A percentile compares a stretch with the other conserved stretches of the same genome.
phyloP scores from a whole-genome alignment of 192 early-diverging fungal species.

The Kappamyces sp. region DNA sequence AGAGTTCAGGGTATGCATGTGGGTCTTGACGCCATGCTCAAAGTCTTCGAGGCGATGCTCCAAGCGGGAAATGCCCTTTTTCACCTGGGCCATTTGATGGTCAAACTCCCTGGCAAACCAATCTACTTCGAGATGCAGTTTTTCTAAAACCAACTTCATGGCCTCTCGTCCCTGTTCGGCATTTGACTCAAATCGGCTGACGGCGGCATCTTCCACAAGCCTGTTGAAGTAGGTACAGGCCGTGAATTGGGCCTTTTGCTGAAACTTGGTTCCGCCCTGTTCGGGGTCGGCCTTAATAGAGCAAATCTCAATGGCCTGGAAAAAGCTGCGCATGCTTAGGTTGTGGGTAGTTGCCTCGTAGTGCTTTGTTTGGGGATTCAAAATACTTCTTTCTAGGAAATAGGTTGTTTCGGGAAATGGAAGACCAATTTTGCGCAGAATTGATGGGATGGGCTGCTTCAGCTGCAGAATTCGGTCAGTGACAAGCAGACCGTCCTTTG shows the following conservation, averaged over 20 bases:
- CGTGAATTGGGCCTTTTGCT: constrained; percentile 76
- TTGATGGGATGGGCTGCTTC: constrained; percentile 75
- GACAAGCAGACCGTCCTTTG: constrained; percentile 73
- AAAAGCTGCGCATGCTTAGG: constrained; percentile 76
- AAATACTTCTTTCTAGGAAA: constrained; percentile 82
- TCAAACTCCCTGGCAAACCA: no score
- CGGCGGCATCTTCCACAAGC: constrained; percentile 79
- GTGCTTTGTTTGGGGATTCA: constrained; percentile 70
- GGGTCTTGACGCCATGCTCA: no score
- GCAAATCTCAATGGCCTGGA: constrained; percentile 83
- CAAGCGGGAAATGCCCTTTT: no score
- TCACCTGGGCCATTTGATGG: no score
- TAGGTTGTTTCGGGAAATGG: constrained; percentile 60
- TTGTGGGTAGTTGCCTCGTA: constrained; percentile 78
- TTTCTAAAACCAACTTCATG: constrained; percentile 78
- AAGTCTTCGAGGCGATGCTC: no score
- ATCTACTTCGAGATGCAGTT: no score
- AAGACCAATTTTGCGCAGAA: constrained; percentile 55
- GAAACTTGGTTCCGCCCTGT: constrained; percentile 44
- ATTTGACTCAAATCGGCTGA: constrained; percentile 85
- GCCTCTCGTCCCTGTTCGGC: constrained; percentile 76
- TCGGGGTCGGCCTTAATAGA: constrained; percentile 38
- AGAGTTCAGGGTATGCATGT: no score
- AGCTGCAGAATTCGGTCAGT: constrained; percentile 90
- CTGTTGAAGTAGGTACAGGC: constrained; percentile 52